Base-by-base conservation (phyloP, 768 basidiomycete species). In the Pleurotus platypus region DNA sequence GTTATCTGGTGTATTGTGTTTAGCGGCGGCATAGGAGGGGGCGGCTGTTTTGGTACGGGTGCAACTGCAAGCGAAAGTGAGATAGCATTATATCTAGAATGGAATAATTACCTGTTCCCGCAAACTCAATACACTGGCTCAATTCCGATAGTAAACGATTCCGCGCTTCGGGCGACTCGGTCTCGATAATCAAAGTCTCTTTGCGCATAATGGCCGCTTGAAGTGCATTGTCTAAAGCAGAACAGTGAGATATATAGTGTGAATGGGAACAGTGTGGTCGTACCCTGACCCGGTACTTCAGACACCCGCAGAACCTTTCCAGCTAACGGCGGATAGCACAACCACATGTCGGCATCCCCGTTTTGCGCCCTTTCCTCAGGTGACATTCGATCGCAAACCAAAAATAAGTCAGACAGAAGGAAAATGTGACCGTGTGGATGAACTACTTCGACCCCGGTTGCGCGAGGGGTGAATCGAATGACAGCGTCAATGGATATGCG, bases 301-400 rank as follows among this genome's bases (percentile, higher is more conserved):
- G 75, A 75, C 3, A 91, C 87, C 58, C 81, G 80, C 55, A 99
- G 77, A 64, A 97, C 94, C 68, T 96, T 98, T 4, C 94, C 96
- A 11, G 97, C 89, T 35, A 99, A 75, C 4, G 97, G 97, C 15
- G 97, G 97, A 75, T 97, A 99, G 62, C 87, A 84, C 46, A 99
- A 76, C 85, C 86, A 92, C 87, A 96, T 89, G 66, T 97, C 93
- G 4, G 87, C 79, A 30, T 75, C 71, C 11, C 74, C 77, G 58
- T 70, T 63, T 24, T 77, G 72, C 39, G 73, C 70, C 56, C 75
- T 78, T 58, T 96, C 90, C 51, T 84, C 79, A 16, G 77, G 79
- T 1, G 80, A 66, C 83, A 96, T 92, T 64, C 85, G 80, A 69
- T 98, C 95, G 63, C 92, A 93, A 26, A 98, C 72, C 55, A 99